Base-by-base conservation (phyloP, 805 yeast species). In the Schwanniomyces polymorphus region DNA sequence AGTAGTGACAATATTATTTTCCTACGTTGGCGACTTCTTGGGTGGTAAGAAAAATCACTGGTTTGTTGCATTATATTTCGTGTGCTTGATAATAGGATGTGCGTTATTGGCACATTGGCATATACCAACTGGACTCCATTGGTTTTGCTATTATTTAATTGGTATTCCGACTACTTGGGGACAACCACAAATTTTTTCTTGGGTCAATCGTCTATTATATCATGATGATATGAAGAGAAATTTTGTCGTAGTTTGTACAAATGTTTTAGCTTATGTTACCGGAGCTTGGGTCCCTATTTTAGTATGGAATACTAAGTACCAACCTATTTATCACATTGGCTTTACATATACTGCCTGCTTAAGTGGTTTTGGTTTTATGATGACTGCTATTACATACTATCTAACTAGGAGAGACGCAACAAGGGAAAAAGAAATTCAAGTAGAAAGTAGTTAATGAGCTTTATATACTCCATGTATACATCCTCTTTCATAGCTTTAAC, bases 161-260 rank as follows among this genome's bases (percentile, higher is more conserved):
- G 80, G 80, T 2, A 58, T 75, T 12, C 81, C 82, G 8, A 64
- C 75, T 0, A 56, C 76, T 3, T 74, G 74, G 75, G 85, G 82
- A 1, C 84, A 78, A 61, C 84, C 84, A 2, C 70, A 76, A 52
- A 76, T 80, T 11, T 80, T 74, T 49, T 67, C 82, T 2, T 81
- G 85, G 86, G 73, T 80, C 31, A 81, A 81, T 55, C 64, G 79
- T 31, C 54, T 74, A 23, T 56, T 81, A 16, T 65, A 67, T 23
- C 57, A 66, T 7, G 75, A 76, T 49, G 80, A 76, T 55, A 59
- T 68, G 72, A 65, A 69, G 59, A 56, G 71, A 61, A 57, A 61
- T 46, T 70, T 71, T 44, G 60, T 70, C n/a, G 67, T 70, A 17
- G 74, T 72, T 5, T 49, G 56, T 27, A 72, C 76, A 9, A 72